Evolutionary conservation across 2,329 filamentous ascomycete species (phyloP), one percentile per base, ranked within the genome.

Genomic region (Xylaria sp.): DNA sequence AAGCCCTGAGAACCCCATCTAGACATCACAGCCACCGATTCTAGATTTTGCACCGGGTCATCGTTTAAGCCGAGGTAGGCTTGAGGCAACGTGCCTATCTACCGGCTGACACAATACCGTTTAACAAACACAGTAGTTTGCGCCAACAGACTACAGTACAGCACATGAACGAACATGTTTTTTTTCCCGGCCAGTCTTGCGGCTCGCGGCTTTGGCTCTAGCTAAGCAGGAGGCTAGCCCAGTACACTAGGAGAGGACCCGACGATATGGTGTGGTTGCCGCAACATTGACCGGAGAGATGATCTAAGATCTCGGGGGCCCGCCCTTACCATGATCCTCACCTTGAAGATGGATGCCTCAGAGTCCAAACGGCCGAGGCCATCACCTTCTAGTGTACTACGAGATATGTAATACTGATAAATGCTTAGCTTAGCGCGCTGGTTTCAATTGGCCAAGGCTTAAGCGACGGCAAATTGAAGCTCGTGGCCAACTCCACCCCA

Each of bases 401-500:
- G n/a, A n/a, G 1, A 13, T 15, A 36, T 22, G 15, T 56, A 54
- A 10, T n/a, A 15, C 53, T 42, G 36, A 55, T 55, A 25, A 55
- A 39, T 17, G 47, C 44, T 45, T 36, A 39, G 7, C 56, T 65
- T 65, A 38, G 58, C 61, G 61, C 29, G 57, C 33, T 17, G 25
- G 27, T 27, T 50, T 56, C 58, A n/a, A 65, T 69, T 68, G 59
- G 65, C 67, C 47, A 31, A 31, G n/a, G 29, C 33, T 42, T 61
- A 66, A 61, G 63, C 59, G 59, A 66, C n/a, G 10, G 44, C 27
- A 62, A 49, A 58, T 65, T 44, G 20, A 58, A 51, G 45, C 53
- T 71, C 62, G 66, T 60, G 57, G 67, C 63, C 61, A 57, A 51
- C 50, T 57, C 65, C 66, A 60, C 61, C 60, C 42, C 65, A 53